Evolutionary conservation across 306 rosid genomes (phyloP), one percentile per base, ranked within the genome.

Genomic region (Pyrus betulifolia): DNA sequence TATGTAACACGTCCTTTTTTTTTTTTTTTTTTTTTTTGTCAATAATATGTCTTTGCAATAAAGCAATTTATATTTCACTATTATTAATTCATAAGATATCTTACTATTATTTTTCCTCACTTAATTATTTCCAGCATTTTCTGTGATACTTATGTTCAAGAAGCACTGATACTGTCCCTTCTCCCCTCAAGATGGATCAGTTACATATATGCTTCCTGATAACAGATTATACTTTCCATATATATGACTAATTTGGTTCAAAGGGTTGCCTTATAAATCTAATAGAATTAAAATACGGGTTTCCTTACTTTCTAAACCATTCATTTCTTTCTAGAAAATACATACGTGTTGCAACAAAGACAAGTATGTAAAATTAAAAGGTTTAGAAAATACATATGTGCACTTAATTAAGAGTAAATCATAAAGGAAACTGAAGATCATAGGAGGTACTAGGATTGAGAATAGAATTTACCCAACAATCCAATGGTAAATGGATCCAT

Each of bases 401-500:
- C 0, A 0, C 10, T 35, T 35, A 35, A 35, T 35, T 35, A 35
- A 35, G 14, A 64, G 2, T 14, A 17, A 63, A 64, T 8, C 12
- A 64, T 57, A n/a, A 57, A n/a, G 12, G 61, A 57, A 57, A 57
- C 61, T 31, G 23, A 31, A 64, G 7, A 64, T 49, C 49, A 61
- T 8, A 42, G 15, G 25, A 60, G 51, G 64, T 33, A 31, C 18
- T 46, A 8, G 13, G 69, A 60, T n/a, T 22, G 49, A 33, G 31
- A 52, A 62, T 44, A 23, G 54, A 72, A 59, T 42, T 72, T 95
- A 95, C 99, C 99, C 97, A 57, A 95, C 99, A 90, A 92, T 92
- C 99, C 97, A 95, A 86, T 95, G 99, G 84, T 87, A 95, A 70
- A 95, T 89, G 80, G 99, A 92, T 78, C 99, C 99, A 45, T 95